Conservation (phyloP, 495 filamentous ascomycete genomes). For the Lentithecium fluviatile region DNA sequence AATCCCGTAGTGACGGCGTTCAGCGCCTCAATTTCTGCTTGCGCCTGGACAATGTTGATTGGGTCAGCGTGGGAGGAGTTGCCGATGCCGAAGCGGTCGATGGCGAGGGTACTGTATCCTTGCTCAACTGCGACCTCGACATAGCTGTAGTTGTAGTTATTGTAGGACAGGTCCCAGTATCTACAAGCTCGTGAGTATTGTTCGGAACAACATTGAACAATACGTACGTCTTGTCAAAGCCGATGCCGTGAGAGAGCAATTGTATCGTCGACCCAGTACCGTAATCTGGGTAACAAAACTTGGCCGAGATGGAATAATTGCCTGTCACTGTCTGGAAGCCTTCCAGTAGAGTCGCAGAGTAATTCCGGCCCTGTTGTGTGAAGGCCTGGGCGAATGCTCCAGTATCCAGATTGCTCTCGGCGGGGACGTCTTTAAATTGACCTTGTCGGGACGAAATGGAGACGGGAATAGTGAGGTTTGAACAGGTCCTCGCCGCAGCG, state of each 20-base stretch:
- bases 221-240: slow-evolving; percentile 54
- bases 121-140: slow-evolving; percentile 52
- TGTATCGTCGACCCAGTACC: slow-evolving; percentile 47
- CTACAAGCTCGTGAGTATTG: slow-evolving; percentile 26
- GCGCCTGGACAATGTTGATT: slow-evolving; percentile 53
- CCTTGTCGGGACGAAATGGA: slow-evolving; percentile 42
- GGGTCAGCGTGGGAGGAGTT: slow-evolving; percentile 57
- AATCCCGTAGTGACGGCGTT: slow-evolving; percentile 50
- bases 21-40: slow-evolving; percentile 54
- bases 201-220: neutral
- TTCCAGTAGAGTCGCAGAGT: slow-evolving; percentile 20
- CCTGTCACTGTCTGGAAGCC: slow-evolving; percentile 45
- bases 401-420: slow-evolving; percentile 39
- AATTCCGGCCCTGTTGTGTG: slow-evolving; percentile 38
- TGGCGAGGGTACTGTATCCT: slow-evolving; percentile 55
- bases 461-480: slow-evolving; percentile 44
- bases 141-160: slow-evolving; percentile 45
- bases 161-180: slow-evolving; percentile 60
- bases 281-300: slow-evolving; percentile 49
- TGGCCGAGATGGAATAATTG: slow-evolving; percentile 50
- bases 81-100: slow-evolving; percentile 60
- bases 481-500: slow-evolving; percentile 14
- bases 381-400: slow-evolving; percentile 42
- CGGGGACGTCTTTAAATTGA: slow-evolving; percentile 36
- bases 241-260: slow-evolving; percentile 62